phyloP scores from a whole-genome alignment of 192 early-diverging fungal genomes.

The Linnemannia hyalina region DNA sequence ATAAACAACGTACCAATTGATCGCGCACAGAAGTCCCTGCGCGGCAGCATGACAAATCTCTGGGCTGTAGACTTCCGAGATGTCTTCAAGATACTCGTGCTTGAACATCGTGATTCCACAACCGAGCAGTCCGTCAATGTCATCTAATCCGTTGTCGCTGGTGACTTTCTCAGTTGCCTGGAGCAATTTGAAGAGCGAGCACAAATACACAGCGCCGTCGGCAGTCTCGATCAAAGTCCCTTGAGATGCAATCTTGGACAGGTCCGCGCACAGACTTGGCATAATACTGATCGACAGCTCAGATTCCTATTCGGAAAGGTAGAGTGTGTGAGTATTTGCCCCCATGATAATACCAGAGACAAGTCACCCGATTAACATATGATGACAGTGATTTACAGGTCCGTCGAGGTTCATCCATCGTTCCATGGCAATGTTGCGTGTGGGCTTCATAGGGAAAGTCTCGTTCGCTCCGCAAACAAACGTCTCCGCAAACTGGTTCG shows the following conservation, averaged over 20 bases:
- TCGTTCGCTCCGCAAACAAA: constrained; percentile 66
- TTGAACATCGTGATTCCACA: constrained; percentile 72
- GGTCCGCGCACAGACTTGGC: constrained; percentile 54
- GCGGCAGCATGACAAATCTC: constrained; percentile 56
- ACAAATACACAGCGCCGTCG: constrained; percentile 66
- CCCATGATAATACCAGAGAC: background rate
- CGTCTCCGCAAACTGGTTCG: constrained; percentile 68
- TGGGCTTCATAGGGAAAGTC: constrained; percentile 21
- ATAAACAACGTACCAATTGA: constrained; percentile 66
- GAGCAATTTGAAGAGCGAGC: constrained; percentile 76
- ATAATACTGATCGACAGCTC: constrained; percentile 50
- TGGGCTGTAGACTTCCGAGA: constrained; percentile 34
- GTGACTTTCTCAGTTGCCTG: constrained; percentile 78
- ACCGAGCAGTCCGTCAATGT: constrained; percentile 78
- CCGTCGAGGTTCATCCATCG: constrained; percentile 64
- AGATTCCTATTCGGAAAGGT: constrained; percentile 36
- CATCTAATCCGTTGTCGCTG: constrained; percentile 64
- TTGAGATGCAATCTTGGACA: constrained; percentile 21
- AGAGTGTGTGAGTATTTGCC: background rate
- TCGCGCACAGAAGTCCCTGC: constrained; percentile 59
- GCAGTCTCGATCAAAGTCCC: constrained; percentile 18
- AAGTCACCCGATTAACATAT: background rate
- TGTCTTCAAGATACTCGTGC: constrained; percentile 48
- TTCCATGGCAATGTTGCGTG: constrained; percentile 42
- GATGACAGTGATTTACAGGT: constrained; percentile 32